A percentile compares a stretch with the other conserved stretches of the same genome.
Evolutionary conservation across 208 protist genomes (phyloP).

Genomic region (Acanthamoeba sp.): DNA sequence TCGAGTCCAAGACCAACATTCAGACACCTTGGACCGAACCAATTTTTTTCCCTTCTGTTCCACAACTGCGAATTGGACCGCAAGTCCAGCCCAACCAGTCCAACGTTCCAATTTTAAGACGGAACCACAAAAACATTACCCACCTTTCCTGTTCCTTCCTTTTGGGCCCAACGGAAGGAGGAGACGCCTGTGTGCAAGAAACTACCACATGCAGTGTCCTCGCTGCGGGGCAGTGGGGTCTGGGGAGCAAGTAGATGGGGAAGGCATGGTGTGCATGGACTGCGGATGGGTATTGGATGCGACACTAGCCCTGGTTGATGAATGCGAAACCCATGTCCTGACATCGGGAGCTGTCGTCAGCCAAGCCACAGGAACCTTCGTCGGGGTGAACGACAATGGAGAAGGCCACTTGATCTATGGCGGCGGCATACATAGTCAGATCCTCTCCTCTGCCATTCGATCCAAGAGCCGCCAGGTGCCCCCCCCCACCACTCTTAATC

Average conservation of each 20-base stretch:
- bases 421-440: neutral
- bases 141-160: too few relatives aligned
- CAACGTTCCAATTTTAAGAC: neutral
- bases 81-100: neutral
- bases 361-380: neutral
- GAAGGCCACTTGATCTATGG: neutral
- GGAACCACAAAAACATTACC: too few relatives aligned
- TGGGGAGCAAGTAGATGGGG: neutral
- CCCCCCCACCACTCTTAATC: neutral
- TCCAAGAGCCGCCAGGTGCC: neutral
- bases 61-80: too few relatives aligned
- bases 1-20: too few relatives aligned
- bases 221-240: too few relatives aligned
- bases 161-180: too few relatives aligned
- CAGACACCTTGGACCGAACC: too few relatives aligned
- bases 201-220: too few relatives aligned
- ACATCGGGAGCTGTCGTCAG: neutral
- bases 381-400: neutral
- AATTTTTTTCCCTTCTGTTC: too few relatives aligned
- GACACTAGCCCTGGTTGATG: neutral
- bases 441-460: too few relatives aligned
- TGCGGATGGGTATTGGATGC: conserved; percentile 14
- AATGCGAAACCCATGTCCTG: neutral
- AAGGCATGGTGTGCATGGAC: neutral
- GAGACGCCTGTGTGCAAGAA: too few relatives aligned